Conservation (phyloP, 2,329 filamentous ascomycete genomes). For the Fusarium metavorans region DNA sequence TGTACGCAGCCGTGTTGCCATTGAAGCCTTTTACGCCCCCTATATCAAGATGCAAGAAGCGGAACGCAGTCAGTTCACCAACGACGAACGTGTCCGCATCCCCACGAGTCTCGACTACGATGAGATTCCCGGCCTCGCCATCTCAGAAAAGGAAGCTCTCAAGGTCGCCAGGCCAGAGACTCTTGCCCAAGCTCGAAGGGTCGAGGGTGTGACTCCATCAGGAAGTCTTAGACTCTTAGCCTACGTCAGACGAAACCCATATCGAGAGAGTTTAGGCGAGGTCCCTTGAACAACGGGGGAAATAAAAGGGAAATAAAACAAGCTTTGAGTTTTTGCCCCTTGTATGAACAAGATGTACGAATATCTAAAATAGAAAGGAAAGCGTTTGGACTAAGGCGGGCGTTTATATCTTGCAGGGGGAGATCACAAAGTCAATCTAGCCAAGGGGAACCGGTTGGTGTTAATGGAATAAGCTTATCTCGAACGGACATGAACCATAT, state of each 20-base stretch:
- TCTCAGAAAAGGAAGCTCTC: slow-evolving; percentile 81
- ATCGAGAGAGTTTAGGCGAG: slow-evolving; percentile 2
- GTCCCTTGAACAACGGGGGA: background rate
- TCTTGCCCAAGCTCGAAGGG: slow-evolving; percentile 86
- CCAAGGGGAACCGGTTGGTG: background rate
- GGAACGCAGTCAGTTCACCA: slow-evolving; percentile 74
- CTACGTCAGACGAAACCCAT: slow-evolving; percentile 62
- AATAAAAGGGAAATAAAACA: background rate
- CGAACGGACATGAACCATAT: background rate
- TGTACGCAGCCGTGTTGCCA: slow-evolving; percentile 77
- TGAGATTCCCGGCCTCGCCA: slow-evolving; percentile 77
- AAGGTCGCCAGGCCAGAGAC: slow-evolving; percentile 81
- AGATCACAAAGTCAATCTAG: background rate
- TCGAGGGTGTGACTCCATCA: slow-evolving; percentile 81
- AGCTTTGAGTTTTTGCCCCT: background rate
- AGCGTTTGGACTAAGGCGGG: background rate
- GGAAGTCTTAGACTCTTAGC: slow-evolving; percentile 71
- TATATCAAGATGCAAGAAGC: slow-evolving; percentile 81
- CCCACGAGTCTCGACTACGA: slow-evolving; percentile 83
- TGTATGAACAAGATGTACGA: background rate
- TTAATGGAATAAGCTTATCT: background rate
- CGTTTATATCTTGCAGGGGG: background rate
- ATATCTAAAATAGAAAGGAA: background rate
- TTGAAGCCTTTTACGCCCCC: slow-evolving; percentile 88
- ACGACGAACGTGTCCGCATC: slow-evolving; percentile 81